Conservation (phyloP, 176 grass and related monocot species). For the Rhynchospora pubera region DNA sequence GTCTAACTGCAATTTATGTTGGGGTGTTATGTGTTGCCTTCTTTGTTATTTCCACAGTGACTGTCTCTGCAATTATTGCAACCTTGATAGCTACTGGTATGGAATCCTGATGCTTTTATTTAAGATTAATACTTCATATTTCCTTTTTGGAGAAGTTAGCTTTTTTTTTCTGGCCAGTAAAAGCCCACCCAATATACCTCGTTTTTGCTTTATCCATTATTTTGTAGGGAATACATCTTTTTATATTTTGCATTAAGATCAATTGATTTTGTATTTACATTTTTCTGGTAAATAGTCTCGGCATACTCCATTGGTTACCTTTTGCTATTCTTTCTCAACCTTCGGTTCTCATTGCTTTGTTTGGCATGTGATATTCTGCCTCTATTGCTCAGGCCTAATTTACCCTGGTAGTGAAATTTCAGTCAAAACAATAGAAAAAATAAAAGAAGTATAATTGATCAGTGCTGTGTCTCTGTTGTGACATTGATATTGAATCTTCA, state of each 20-base stretch:
- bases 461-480: not conserved
- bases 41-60: conserved; percentile 49
- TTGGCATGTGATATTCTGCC: not conserved
- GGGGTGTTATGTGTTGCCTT: conserved; percentile 57
- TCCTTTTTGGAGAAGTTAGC: not conserved
- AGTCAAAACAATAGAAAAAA: not conserved
- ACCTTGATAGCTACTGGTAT: conserved; percentile 62
- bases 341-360: not conserved
- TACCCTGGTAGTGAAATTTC: not conserved
- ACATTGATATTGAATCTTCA: not conserved
- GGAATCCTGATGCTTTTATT: not conserved
- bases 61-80: conserved; percentile 51
- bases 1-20: conserved; percentile 61
- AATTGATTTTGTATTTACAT: not conserved
- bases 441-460: not conserved
- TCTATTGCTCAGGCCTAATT: not conserved
- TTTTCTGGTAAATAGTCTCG: not conserved
- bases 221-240: not conserved
- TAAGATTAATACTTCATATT: not conserved
- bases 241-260: not conserved
- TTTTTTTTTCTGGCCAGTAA: too few relatives aligned
- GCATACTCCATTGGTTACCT: not conserved
- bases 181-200: not conserved
- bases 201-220: not conserved
- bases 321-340: not conserved